A percentile compares a stretch with the other conserved stretches of the same genome.
Conservation (phyloP, 495 filamentous ascomycete genomes). For the Acidiella bohemica region DNA sequence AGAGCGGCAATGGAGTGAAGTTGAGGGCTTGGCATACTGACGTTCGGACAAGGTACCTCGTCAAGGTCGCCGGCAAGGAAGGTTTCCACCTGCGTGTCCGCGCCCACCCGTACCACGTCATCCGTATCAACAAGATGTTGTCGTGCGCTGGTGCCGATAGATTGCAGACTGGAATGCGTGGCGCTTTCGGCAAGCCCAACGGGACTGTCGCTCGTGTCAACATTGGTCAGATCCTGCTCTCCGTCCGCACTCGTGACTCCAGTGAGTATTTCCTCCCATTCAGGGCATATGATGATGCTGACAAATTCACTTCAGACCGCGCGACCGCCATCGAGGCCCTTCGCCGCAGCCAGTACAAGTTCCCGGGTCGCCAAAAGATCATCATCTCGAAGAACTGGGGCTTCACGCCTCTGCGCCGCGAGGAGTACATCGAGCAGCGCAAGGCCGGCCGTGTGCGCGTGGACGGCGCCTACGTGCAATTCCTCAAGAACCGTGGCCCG, state of each 20-base stretch:
- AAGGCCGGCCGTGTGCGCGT: slow-evolving; percentile 76
- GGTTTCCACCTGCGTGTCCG: slow-evolving; percentile 97
- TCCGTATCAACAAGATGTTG: slow-evolving; percentile 99
- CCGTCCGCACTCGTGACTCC: slow-evolving; percentile 86
- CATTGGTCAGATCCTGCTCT: slow-evolving; percentile 96
- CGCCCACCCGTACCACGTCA: slow-evolving; percentile 97
- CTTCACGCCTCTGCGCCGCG: slow-evolving; percentile 92
- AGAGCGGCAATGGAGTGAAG: not conserved
- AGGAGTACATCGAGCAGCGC: slow-evolving; percentile 90
- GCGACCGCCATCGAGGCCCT: slow-evolving; percentile 93
- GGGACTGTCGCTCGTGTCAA: slow-evolving; percentile 96
- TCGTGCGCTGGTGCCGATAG: slow-evolving; percentile 99
- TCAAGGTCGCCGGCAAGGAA: slow-evolving; percentile 97
- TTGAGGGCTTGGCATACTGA: too few species aligned
- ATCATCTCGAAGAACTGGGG: slow-evolving; percentile 99
- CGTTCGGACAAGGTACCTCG: slow-evolving; percentile 83
- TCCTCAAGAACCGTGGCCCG: slow-evolving; percentile 79
- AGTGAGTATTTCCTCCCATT: too few species aligned
- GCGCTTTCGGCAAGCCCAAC: slow-evolving; percentile 98
- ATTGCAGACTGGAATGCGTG: slow-evolving; percentile 99
- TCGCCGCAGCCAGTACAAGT: slow-evolving; percentile 99
- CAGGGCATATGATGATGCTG: too few species aligned
- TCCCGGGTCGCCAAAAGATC: slow-evolving; percentile 99
- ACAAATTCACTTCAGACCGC: slow-evolving; percentile 44
- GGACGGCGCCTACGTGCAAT: slow-evolving; percentile 98